These are phyloP conservation scores for Diutina pseudorugosa DNA, from an alignment of 1,139 yeast genomes.

Conservation along the genomic window DNA sequence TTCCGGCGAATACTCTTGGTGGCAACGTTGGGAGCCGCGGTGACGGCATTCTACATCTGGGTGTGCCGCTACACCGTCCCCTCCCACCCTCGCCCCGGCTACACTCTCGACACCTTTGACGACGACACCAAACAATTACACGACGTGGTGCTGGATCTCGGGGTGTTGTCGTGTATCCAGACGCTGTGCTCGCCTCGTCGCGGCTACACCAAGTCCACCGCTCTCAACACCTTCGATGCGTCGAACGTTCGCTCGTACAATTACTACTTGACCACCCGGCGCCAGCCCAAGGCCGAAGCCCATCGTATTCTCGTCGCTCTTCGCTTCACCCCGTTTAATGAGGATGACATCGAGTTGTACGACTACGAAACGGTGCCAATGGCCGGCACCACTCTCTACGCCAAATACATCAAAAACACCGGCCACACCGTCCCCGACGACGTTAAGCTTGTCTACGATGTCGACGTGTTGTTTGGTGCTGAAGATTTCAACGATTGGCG, in stretches of 20 bases:
- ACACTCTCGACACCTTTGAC: not conserved
- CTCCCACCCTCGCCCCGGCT: not conserved
- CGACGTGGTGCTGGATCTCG: not conserved
- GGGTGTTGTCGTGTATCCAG: not conserved
- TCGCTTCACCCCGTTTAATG: constrained; percentile 6
- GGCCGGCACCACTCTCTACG: not conserved
- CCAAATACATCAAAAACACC: not conserved
- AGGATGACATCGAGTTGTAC: not conserved
- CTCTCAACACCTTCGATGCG: not conserved
- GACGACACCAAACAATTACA: not conserved
- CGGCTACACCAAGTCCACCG: not conserved
- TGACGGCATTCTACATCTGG: not conserved
- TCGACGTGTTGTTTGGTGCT: constrained; percentile 18
- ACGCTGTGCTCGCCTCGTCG: not conserved
- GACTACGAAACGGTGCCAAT: not conserved
- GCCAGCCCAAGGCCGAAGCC: constrained; percentile 8
- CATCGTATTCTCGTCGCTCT: constrained; percentile 10
- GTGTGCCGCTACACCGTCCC: not conserved
- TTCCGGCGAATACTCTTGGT: not conserved
- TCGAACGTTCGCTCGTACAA: constrained; percentile 5
- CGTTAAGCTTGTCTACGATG: constrained; percentile 11
- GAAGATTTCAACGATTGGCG: constrained; percentile 9
- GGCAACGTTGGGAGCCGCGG: not conserved
- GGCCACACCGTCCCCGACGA: not conserved
- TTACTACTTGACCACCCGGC: constrained; percentile 10